These are phyloP conservation scores for Rhododendron vialii DNA, from an alignment of 148 eudicot genomes.

Conservation along the genomic window DNA sequence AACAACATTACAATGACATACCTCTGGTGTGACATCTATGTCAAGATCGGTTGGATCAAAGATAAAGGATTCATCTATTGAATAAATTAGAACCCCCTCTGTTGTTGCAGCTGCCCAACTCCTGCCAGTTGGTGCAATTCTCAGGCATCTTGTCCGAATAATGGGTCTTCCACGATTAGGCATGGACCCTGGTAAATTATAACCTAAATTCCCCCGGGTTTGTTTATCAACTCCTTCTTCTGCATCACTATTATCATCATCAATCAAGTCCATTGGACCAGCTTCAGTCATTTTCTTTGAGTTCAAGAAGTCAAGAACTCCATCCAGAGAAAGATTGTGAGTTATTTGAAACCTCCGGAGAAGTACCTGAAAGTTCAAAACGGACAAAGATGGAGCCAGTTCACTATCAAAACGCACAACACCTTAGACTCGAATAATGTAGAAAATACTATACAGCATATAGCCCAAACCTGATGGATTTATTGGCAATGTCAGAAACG, in stretches of 20 bases:
- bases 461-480: background rate
- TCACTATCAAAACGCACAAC: background rate
- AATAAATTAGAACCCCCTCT: slow-evolving; percentile 89
- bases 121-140: slow-evolving; percentile 89
- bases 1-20: slow-evolving; percentile 19
- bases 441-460: background rate
- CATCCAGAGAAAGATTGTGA: slow-evolving; percentile 86
- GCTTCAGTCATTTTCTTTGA: slow-evolving; percentile 97
- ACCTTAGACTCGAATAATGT: background rate
- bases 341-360: slow-evolving; percentile 88
- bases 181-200: slow-evolving; percentile 76
- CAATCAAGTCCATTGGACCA: slow-evolving; percentile 88
- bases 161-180: slow-evolving; percentile 85
- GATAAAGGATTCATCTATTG: slow-evolving; percentile 84
- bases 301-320: slow-evolving; percentile 85
- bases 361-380: slow-evolving; percentile 54
- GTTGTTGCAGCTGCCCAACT: slow-evolving; percentile 98
- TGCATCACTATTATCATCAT: slow-evolving; percentile 69
- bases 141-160: slow-evolving; percentile 78
- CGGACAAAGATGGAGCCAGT: background rate
- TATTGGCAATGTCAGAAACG: slow-evolving; percentile 1
- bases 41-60: slow-evolving; percentile 99
- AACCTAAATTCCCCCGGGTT: slow-evolving; percentile 51
- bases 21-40: slow-evolving; percentile 97
- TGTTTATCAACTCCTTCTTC: slow-evolving; percentile 85